Conservation (phyloP, 2,329 filamentous ascomycete genomes). For the Aureobasidium sp. region DNA sequence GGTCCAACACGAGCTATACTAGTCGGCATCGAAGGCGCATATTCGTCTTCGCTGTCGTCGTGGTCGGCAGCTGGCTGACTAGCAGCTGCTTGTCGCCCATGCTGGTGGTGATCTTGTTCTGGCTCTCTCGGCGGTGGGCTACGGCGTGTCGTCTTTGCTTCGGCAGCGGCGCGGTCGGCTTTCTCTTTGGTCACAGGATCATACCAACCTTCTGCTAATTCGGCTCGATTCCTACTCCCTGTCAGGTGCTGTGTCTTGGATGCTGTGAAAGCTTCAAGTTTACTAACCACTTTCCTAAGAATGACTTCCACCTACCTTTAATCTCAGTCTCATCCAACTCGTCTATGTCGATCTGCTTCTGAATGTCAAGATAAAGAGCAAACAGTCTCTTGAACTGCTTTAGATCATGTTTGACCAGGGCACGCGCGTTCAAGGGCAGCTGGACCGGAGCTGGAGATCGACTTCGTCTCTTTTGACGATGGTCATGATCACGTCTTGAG, state of each 20-base stretch:
- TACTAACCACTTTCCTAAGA: slow-evolving; percentile 72
- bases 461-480: slow-evolving; percentile 7
- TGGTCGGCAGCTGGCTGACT: slow-evolving; percentile 35
- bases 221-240: slow-evolving; percentile 65
- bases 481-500: background rate
- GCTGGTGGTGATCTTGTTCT: background rate
- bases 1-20: slow-evolving; percentile 40
- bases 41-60: slow-evolving; percentile 57
- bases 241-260: slow-evolving; percentile 34
- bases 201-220: slow-evolving; percentile 89
- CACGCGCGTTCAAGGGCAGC: slow-evolving; percentile 60
- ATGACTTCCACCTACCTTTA: slow-evolving; percentile 88
- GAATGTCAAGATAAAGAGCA: slow-evolving; percentile 77
- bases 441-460: slow-evolving; percentile 17
- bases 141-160: slow-evolving; percentile 17
- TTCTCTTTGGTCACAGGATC: slow-evolving; percentile 64
- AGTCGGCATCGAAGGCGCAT: slow-evolving; percentile 45
- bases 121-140: background rate
- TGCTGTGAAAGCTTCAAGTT: background rate
- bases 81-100: background rate
- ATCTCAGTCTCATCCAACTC: slow-evolving; percentile 67
- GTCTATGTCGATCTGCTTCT: slow-evolving; percentile 67
- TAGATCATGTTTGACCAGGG: slow-evolving; percentile 64
- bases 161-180: slow-evolving; percentile 30
- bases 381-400: slow-evolving; percentile 63